These are phyloP conservation scores for Lepiota subincarnata DNA, from an alignment of 768 basidiomycete genomes.

Conservation along the genomic window DNA sequence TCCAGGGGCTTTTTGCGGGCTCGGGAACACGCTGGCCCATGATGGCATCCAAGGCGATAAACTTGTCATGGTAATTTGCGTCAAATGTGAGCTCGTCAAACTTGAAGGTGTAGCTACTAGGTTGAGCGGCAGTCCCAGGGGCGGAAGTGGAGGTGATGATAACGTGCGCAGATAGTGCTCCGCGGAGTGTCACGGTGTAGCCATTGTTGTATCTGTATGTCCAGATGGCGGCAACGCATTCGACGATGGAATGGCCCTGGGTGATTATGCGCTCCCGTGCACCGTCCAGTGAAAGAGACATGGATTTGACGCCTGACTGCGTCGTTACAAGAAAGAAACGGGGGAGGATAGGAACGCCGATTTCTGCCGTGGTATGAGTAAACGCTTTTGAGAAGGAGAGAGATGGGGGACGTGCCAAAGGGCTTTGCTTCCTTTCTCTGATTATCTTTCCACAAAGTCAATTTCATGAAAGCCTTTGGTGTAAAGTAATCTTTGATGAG, in stretches of 20 bases:
- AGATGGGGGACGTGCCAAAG: conserved; percentile 55
- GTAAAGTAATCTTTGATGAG: conserved; percentile 70
- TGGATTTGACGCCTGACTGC: conserved; percentile 80
- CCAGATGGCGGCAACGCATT: conserved; percentile 74
- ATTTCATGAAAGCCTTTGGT: conserved; percentile 65
- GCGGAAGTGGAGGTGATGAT: conserved; percentile 29
- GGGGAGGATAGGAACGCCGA: conserved; percentile 73
- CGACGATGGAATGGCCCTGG: conserved; percentile 53
- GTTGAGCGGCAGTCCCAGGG: conserved; percentile 24
- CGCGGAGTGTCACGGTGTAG: conserved; percentile 72
- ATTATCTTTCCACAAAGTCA: conserved; percentile 88
- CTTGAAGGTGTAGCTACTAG: conserved; percentile 40
- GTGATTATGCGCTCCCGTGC: conserved; percentile 58
- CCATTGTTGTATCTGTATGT: conserved; percentile 79
- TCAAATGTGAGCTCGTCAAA: conserved; percentile 76
- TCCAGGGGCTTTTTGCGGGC: conserved; percentile 32
- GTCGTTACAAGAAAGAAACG: conserved; percentile 84
- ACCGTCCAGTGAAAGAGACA: conserved; percentile 75
- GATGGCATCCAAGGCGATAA: conserved; percentile 62
- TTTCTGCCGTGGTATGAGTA: conserved; percentile 45
- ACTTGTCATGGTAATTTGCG: conserved; percentile 70
- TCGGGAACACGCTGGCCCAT: conserved; percentile 43
- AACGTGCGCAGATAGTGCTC: conserved; percentile 69
- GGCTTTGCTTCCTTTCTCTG: conserved; percentile 75
- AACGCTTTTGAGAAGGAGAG: not conserved